phyloP scores from a whole-genome alignment of 306 rosid genomes.

The Castanea mollissima region DNA sequence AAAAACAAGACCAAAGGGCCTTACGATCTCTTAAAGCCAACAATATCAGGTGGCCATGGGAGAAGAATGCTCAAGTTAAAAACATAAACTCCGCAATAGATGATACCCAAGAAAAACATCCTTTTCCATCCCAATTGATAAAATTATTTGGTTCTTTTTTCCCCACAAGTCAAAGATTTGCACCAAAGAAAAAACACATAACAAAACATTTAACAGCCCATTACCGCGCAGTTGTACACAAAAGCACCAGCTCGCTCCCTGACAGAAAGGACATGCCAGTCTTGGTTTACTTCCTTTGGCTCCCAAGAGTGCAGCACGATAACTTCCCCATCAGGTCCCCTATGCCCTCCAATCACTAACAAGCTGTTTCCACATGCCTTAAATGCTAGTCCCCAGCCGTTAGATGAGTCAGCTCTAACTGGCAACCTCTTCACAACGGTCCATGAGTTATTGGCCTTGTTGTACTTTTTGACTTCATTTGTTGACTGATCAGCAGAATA shows the following conservation, averaged over 20 bases:
- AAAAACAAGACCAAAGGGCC: background rate
- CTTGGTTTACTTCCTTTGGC: constrained; percentile 22
- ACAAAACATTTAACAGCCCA: constrained; percentile 26
- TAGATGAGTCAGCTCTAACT: constrained; percentile 22
- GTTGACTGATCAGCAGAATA: constrained; percentile 30
- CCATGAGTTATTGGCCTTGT: constrained; percentile 29
- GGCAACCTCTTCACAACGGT: constrained; percentile 30
- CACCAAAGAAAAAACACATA: background rate
- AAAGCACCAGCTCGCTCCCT: constrained; percentile 31
- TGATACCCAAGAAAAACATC: background rate
- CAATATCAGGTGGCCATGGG: background rate
- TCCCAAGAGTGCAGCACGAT: constrained; percentile 29
- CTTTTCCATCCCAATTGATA: constrained; percentile 1
- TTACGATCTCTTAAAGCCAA: background rate
- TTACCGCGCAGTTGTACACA: constrained; percentile 41
- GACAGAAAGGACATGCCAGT: constrained; percentile 34
- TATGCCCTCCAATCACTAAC: constrained; percentile 32
- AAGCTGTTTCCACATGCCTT: constrained; percentile 32
- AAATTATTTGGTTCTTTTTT: constrained; percentile 3
- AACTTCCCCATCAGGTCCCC: constrained; percentile 26
- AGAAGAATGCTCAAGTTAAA: background rate
- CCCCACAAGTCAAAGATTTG: background rate
- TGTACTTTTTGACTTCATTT: constrained; percentile 32
- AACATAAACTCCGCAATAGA: background rate
- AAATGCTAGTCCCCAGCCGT: constrained; percentile 44